phyloP scores from a whole-genome alignment of 345 rosid genomes.

The Hirschfeldia incana region DNA sequence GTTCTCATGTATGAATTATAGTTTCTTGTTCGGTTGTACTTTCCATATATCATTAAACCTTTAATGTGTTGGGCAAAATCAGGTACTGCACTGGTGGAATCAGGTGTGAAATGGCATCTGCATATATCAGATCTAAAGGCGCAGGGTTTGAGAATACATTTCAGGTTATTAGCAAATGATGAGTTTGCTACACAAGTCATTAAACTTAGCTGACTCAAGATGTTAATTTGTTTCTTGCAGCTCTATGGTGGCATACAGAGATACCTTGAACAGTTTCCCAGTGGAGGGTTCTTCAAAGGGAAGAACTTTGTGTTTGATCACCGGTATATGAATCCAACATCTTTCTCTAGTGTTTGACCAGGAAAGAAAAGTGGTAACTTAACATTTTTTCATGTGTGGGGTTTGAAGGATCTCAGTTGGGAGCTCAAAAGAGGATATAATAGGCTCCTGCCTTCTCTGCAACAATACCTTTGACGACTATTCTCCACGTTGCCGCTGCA shows the following conservation, averaged over 20 bases:
- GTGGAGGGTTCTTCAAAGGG: slow-evolving; percentile 90
- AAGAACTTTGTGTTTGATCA: slow-evolving; percentile 96
- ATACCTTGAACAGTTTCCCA: slow-evolving; percentile 87
- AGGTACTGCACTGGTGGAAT: slow-evolving; percentile 99
- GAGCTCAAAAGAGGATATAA: slow-evolving; percentile 57
- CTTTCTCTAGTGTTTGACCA: background rate
- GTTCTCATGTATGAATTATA: slow-evolving; percentile 70
- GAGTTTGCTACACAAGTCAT: slow-evolving; percentile 8
- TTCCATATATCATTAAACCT: slow-evolving; percentile 2
- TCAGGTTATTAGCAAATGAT: slow-evolving; percentile 53
- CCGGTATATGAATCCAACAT: slow-evolving; percentile 48
- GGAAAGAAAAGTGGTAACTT: background rate
- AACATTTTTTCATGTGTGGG: slow-evolving; percentile 15
- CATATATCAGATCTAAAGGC: slow-evolving; percentile 89
- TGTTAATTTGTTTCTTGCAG: slow-evolving; percentile 47
- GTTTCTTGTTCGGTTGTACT: background rate
- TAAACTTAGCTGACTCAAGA: slow-evolving; percentile 7
- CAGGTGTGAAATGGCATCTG: slow-evolving; percentile 98
- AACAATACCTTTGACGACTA: slow-evolving; percentile 73
- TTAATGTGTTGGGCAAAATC: slow-evolving; percentile 18
- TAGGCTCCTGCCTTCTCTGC: slow-evolving; percentile 80
- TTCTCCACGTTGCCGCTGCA: slow-evolving; percentile 81
- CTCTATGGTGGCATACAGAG: slow-evolving; percentile 94
- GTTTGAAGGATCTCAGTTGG: slow-evolving; percentile 80
- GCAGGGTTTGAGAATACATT: slow-evolving; percentile 79